Conservation (phyloP, 192 early-diverging fungal species). For the Mortierella alpina region DNA sequence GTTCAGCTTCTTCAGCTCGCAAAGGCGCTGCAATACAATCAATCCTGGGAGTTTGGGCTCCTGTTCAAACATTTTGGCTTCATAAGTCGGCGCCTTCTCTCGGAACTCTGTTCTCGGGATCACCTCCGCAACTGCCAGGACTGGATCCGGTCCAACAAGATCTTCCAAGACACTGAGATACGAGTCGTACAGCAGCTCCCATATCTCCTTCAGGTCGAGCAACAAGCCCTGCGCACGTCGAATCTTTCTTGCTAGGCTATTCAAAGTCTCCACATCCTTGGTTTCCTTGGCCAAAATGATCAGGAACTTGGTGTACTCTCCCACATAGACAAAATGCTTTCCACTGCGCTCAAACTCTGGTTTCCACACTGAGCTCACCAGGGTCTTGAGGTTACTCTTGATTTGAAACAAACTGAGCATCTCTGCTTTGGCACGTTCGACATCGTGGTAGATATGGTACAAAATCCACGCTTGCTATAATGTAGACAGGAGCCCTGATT, state of each 20-base stretch:
- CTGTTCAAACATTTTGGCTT: slow-evolving; percentile 48
- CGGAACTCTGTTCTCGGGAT: slow-evolving; percentile 45
- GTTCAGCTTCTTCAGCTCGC: slow-evolving; percentile 48
- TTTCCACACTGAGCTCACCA: slow-evolving; percentile 78
- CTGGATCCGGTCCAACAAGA: slow-evolving; percentile 35
- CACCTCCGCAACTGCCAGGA: slow-evolving; percentile 37
- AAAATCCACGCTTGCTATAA: slow-evolving; percentile 73
- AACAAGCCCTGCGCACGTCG: slow-evolving; percentile 62
- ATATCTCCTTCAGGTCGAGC: slow-evolving; percentile 66
- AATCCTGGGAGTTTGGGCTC: slow-evolving; percentile 20
- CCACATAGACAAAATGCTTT: slow-evolving; percentile 80
- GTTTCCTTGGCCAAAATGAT: slow-evolving; percentile 68
- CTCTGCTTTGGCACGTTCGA: slow-evolving; percentile 67
- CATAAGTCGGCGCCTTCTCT: slow-evolving; percentile 44
- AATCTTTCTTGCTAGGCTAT: slow-evolving; percentile 65
- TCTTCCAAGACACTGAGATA: slow-evolving; percentile 55
- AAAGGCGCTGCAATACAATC: slow-evolving; percentile 28
- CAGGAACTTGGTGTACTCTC: slow-evolving; percentile 73
- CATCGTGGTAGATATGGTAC: slow-evolving; percentile 65
- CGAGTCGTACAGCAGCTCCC: slow-evolving; percentile 56
- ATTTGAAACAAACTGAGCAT: slow-evolving; percentile 70
- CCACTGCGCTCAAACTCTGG: slow-evolving; percentile 83
- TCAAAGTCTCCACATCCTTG: slow-evolving; percentile 67
- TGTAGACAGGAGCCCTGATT: neutral
- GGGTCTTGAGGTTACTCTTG: slow-evolving; percentile 62